Percentiles rank a stretch among this genome's conserved stretches.
These are phyloP conservation scores for Fusarium tanahbumbuense DNA, from an alignment of 2,329 filamentous ascomycete species.

Conservation along the genomic window DNA sequence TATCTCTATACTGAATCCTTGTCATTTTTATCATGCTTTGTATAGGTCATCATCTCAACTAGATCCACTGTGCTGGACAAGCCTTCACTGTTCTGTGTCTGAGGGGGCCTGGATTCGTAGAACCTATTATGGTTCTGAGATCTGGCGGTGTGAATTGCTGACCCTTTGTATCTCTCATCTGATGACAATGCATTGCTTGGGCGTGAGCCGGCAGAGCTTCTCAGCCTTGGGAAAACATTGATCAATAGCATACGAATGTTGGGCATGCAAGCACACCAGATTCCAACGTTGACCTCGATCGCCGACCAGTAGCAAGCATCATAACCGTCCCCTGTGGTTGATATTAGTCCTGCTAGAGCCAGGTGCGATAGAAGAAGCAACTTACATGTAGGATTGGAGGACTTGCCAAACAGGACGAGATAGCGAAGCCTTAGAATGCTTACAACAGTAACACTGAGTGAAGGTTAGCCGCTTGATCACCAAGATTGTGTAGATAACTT, in stretches of 20 bases:
- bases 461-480: not conserved
- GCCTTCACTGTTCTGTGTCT: not conserved
- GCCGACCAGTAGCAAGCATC: conserved; percentile 15
- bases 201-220: not conserved
- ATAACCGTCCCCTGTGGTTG: not conserved
- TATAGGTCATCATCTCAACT: conserved; percentile 1
- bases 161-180: not conserved
- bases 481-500: not conserved
- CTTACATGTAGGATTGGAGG: conserved; percentile 21
- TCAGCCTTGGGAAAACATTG: conserved; percentile 1
- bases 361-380: fast-evolving
- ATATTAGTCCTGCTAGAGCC: not conserved
- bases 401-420: conserved; percentile 7
- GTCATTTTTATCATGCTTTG: not conserved
- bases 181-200: not conserved
- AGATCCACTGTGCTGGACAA: conserved; percentile 8
- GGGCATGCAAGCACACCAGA: not conserved
- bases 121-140: not conserved
- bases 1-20: not conserved
- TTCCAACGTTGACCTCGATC: not conserved
- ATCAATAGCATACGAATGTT: conserved; percentile 1
- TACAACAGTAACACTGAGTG: not conserved
- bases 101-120: not conserved
- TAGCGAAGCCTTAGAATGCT: conserved; percentile 11
- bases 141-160: not conserved